Conservation (phyloP, 371 early-diverging fungal species). For the Apophysomyces ossiformis region DNA sequence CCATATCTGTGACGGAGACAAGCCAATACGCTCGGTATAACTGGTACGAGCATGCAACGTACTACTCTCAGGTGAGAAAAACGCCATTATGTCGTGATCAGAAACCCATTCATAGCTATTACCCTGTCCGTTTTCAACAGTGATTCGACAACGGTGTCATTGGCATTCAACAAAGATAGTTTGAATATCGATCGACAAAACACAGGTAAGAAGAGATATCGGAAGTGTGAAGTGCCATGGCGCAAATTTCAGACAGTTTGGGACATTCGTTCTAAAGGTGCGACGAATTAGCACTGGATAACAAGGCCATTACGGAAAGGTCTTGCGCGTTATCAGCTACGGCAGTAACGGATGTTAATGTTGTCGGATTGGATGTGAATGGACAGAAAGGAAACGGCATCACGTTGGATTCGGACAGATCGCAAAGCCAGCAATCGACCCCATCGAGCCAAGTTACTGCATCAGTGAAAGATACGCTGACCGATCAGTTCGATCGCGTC, state of each 20-base stretch:
- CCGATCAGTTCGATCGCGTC: neutral
- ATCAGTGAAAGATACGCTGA: neutral
- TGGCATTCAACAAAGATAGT: neutral
- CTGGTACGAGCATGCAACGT: conserved; percentile 3
- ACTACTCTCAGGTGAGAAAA: neutral
- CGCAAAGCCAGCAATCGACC: neutral
- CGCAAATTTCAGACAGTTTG: neutral
- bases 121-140: neutral
- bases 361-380: neutral
- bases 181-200: neutral
- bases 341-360: neutral
- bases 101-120: neutral
- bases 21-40: conserved; percentile 6
- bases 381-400: neutral
- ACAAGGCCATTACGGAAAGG: neutral
- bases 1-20: conserved; percentile 6
- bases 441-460: neutral
- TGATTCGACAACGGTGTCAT: neutral
- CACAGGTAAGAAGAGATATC: neutral
- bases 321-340: neutral
- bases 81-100: neutral
- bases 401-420: neutral
- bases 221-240: neutral
- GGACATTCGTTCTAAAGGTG: neutral
- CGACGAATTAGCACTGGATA: neutral